These are phyloP conservation scores for Ascochyta koolunga DNA, from an alignment of 2,329 filamentous ascomycete species.

Conservation along the genomic window DNA sequence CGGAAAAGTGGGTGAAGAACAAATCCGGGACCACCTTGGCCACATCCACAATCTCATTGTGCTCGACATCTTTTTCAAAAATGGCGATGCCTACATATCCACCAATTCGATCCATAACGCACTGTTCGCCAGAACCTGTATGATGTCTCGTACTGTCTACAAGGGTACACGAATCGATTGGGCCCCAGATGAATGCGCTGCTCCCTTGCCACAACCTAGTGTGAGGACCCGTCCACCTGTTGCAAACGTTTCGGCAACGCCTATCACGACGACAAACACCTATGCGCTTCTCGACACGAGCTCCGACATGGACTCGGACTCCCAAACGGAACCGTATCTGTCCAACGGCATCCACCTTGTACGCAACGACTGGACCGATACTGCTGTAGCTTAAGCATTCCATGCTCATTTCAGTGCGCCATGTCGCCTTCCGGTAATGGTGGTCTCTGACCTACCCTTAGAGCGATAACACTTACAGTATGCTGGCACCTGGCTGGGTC, in stretches of 20 bases:
- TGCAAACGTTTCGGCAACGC: slow-evolving; percentile 20
- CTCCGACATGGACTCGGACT: slow-evolving; percentile 33
- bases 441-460: background rate
- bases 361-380: slow-evolving; percentile 27
- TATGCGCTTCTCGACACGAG: slow-evolving; percentile 40
- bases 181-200: slow-evolving; percentile 74
- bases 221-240: slow-evolving; percentile 16
- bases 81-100: slow-evolving; percentile 68
- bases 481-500: background rate
- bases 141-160: slow-evolving; percentile 72
- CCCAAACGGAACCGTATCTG: slow-evolving; percentile 32
- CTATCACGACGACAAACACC: slow-evolving; percentile 36
- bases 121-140: slow-evolving; percentile 76
- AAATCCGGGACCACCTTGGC: slow-evolving; percentile 74
- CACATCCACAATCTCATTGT: slow-evolving; percentile 82
- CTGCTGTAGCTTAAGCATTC: slow-evolving; percentile 24
- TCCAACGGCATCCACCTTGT: slow-evolving; percentile 28
- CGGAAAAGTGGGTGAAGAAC: slow-evolving; percentile 64
- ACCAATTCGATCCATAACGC: slow-evolving; percentile 80
- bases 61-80: slow-evolving; percentile 65
- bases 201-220: slow-evolving; percentile 54
- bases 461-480: background rate
- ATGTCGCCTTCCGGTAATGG: too few relatives aligned
- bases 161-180: slow-evolving; percentile 74
- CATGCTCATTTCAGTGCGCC: too few relatives aligned